Percentiles rank a stretch among this genome's conserved stretches.
Conservation (phyloP, 768 basidiomycete species). For the Lactarius vividus region DNA sequence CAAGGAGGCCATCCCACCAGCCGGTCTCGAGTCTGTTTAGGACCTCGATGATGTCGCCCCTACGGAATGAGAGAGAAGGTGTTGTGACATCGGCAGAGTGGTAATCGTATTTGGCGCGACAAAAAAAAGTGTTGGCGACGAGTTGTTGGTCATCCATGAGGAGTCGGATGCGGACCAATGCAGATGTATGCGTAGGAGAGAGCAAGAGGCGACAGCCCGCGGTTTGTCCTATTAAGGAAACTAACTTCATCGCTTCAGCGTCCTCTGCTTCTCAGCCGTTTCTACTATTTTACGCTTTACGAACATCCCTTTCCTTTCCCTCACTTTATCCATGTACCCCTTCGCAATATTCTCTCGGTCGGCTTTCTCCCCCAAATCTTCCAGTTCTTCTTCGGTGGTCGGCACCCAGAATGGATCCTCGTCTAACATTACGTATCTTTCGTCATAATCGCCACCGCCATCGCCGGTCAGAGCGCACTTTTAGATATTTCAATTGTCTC, state of each 20-base stretch:
- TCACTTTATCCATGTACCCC: conserved; percentile 84
- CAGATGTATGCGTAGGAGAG: neutral
- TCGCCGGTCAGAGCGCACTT: conserved; percentile 12
- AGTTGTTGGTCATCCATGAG: conserved; percentile 50
- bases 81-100: conserved; percentile 75
- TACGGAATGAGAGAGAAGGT: conserved; percentile 74
- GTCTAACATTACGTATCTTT: conserved; percentile 88
- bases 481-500: neutral
- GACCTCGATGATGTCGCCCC: conserved; percentile 91
- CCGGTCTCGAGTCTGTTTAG: conserved; percentile 87
- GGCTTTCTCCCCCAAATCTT: conserved; percentile 95
- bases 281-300: conserved; percentile 94
- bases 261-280: conserved; percentile 96
- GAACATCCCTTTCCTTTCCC: conserved; percentile 93
- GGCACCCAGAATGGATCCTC: conserved; percentile 98
- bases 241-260: conserved; percentile 48
- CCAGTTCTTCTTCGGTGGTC: conserved; percentile 93
- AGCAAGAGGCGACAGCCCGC: neutral
- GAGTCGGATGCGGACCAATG: conserved; percentile 13
- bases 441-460: conserved; percentile 28
- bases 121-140: conserved; percentile 68
- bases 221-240: neutral
- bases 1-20: conserved; percentile 97
- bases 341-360: conserved; percentile 93
- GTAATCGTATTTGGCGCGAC: conserved; percentile 90